phyloP scores from a whole-genome alignment of 2,329 filamentous ascomycete species.

The Didymella keratinophila region DNA sequence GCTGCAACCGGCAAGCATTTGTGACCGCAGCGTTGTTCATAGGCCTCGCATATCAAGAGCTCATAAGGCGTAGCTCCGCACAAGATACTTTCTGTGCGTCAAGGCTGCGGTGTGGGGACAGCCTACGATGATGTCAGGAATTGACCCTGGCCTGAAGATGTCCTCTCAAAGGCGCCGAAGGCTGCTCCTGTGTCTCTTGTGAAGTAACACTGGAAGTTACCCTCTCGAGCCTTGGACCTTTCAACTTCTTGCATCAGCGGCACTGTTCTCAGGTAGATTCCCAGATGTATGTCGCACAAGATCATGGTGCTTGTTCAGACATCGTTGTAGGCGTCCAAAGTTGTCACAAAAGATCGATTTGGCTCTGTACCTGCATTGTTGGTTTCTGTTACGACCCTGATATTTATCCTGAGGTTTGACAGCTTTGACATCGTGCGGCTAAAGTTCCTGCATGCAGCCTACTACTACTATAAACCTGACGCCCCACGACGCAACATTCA shows the following conservation, averaged over 20 bases:
- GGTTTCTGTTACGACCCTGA: not conserved
- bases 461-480: not conserved
- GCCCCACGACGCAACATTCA: constrained; percentile 13
- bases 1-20: not conserved
- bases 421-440: constrained; percentile 3
- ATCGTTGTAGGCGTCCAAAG: not conserved
- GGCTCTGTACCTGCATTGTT: not conserved
- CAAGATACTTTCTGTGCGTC: not conserved
- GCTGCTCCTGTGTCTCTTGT: not conserved
- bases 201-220: too few species aligned
- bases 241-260: not conserved
- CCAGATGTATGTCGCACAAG: not conserved
- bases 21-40: not conserved
- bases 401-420: not conserved
- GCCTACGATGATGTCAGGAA: not conserved
- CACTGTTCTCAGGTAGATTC: not conserved
- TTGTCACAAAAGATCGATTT: not conserved
- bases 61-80: not conserved
- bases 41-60: too few species aligned
- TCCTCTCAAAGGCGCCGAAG: not conserved
- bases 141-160: not conserved
- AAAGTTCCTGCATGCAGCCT: not conserved
- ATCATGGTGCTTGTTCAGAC: not conserved
- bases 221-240: not conserved
- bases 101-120: not conserved